Conservation (phyloP, 2,329 filamentous ascomycete genomes). For the Trichoderma semiorbis region DNA sequence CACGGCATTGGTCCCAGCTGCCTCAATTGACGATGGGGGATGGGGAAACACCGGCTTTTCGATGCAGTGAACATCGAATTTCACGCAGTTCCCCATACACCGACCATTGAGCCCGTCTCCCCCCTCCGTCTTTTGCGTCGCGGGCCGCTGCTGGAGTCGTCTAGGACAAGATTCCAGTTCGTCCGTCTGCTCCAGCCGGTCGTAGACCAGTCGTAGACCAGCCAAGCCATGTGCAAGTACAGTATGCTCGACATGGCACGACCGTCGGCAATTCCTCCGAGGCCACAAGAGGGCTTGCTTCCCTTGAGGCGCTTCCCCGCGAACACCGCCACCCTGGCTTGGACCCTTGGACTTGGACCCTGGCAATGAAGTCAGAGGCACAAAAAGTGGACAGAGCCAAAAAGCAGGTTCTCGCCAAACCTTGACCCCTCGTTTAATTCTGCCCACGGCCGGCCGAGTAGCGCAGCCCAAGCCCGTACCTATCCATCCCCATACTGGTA, state of each 20-base stretch:
- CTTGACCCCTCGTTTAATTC: slow-evolving; percentile 13
- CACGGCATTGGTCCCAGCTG: slow-evolving; percentile 8
- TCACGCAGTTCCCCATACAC: slow-evolving; percentile 12
- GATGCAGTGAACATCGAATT: slow-evolving; percentile 13
- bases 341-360: slow-evolving; percentile 10
- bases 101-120: not conserved
- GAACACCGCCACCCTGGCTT: slow-evolving; percentile 17
- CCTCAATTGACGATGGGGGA: not conserved
- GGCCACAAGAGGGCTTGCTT: not conserved
- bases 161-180: not conserved
- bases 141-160: not conserved
- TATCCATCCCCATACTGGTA: not conserved
- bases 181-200: not conserved
- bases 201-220: too few relatives aligned
- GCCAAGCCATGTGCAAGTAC: not conserved
- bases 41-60: slow-evolving; percentile 16
- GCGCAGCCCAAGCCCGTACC: not conserved
- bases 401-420: slow-evolving; percentile 17
- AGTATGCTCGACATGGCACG: not conserved
- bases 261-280: slow-evolving; percentile 2
- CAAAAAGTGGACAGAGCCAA: not conserved
- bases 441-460: not conserved
- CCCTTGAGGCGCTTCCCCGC: slow-evolving; percentile 12
- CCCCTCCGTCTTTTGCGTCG: not conserved
- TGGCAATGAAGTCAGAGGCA: slow-evolving; percentile 17